Conservation (phyloP, 78 protist genomes). For the Anaeramoeba ignava region DNA sequence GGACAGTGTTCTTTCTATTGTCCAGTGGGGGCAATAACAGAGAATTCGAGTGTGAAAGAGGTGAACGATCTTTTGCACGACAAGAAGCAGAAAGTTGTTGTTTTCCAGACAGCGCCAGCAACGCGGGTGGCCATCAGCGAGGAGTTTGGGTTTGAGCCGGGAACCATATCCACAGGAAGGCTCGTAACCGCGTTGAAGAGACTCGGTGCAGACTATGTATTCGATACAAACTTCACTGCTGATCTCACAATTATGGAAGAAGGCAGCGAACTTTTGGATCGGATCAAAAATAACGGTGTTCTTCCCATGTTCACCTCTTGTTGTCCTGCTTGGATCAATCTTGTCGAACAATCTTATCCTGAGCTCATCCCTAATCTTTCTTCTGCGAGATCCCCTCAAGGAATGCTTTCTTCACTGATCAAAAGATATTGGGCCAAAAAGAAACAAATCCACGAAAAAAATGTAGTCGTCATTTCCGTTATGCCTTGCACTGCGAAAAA, state of each 20-base stretch:
- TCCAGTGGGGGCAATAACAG: constrained; percentile 32
- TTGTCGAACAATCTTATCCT: constrained; percentile 11
- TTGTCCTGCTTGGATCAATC: constrained; percentile 46
- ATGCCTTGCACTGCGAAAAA: constrained; percentile 41
- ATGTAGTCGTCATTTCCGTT: constrained; percentile 7
- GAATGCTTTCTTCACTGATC: constrained; percentile 13
- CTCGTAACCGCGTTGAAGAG: constrained; percentile 21
- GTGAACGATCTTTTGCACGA: not conserved
- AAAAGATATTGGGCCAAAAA: not conserved
- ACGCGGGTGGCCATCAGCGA: constrained; percentile 26
- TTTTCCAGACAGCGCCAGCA: constrained; percentile 35
- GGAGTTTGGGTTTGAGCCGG: constrained; percentile 29
- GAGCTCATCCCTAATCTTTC: constrained; percentile 27
- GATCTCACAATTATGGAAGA: constrained; percentile 55
- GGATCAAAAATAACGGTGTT: not conserved
- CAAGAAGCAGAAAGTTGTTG: not conserved
- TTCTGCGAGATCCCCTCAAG: constrained; percentile 18
- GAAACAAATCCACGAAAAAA: not conserved
- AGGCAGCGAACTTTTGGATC: constrained; percentile 26
- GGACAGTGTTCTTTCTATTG: constrained; percentile 35
- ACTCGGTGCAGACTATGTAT: constrained; percentile 35
- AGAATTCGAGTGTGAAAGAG: not conserved
- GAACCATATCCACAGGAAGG: constrained; percentile 1
- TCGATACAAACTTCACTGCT: constrained; percentile 40
- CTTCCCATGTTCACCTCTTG: constrained; percentile 45